Base-by-base conservation (phyloP, 495 filamentous ascomycete genomes). In the Hypoxylon lienhwacheense region DNA sequence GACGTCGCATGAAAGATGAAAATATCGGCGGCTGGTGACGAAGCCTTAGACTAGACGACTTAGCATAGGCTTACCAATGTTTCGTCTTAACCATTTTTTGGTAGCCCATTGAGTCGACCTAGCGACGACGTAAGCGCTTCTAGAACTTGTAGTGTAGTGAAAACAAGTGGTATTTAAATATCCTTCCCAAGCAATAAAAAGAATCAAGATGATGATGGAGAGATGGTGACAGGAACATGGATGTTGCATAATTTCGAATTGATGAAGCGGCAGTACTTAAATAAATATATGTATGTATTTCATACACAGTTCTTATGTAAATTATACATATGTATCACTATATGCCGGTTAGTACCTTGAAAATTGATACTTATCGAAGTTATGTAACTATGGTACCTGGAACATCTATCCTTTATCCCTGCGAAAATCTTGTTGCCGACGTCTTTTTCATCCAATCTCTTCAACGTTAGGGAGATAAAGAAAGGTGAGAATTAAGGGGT, bases 1-100 rank as follows among this genome's bases (percentile, higher is more conserved):
- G 12, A 48, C 51, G 4, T 40, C 40, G 57, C 57, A 61, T 61
- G 41, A 55, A 51, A n/a, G n/a, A n/a, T n/a, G n/a, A n/a, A n/a
- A n/a, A n/a, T n/a, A n/a, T n/a, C n/a, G n/a, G 47, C 34, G 41
- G 42, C 34, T 51, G 50, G 41, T 53, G 49, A 60, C 56, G 50
- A 49, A 45, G 21, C 43, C 15, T 24, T n/a, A 33, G 34, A 21
- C 25, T 41, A 34, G 43, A 17, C 28, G 28, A 11, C 11, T 16
- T 15, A 45, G 39, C 21, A 31, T 15, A n/a, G 32, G 10, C 15
- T 37, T 32, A 14, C 25, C n/a, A n/a, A n/a, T n/a, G n/a, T n/a
- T n/a, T n/a, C n/a, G n/a, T n/a, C n/a, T n/a, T n/a, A n/a, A n/a
- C n/a, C n/a, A n/a, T n/a, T n/a, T n/a, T n/a, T n/a, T n/a, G n/a